Evolutionary conservation across 768 basidiomycete species (phyloP).

Genomic region (Russula olivacea): DNA sequence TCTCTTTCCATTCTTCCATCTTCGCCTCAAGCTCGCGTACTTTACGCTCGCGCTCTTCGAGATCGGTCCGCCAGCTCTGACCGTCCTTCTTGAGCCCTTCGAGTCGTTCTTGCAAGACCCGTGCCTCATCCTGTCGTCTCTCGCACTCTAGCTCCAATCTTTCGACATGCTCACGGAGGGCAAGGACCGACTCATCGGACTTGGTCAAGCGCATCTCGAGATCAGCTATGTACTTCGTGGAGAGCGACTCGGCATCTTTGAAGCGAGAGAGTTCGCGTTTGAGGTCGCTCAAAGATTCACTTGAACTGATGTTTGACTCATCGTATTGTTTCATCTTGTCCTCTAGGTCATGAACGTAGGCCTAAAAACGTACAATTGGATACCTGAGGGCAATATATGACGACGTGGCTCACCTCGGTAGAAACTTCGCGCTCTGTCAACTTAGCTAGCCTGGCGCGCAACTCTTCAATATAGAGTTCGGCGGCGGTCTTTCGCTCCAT

Average conservation of each 20-base stretch:
- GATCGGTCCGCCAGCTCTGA: constrained; percentile 75
- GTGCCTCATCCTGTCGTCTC: constrained; percentile 65
- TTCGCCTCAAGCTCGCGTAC: constrained; percentile 72
- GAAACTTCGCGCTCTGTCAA: constrained; percentile 83
- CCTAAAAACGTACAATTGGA: constrained; percentile 42
- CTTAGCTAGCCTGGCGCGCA: constrained; percentile 73
- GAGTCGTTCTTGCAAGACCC: constrained; percentile 62
- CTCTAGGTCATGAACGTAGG: constrained; percentile 90
- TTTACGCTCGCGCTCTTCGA: constrained; percentile 75
- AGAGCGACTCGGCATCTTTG: constrained; percentile 68
- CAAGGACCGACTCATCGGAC: constrained; percentile 70
- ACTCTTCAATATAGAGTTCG: constrained; percentile 83
- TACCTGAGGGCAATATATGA: constrained; percentile 8
- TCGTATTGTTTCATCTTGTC: constrained; percentile 83
- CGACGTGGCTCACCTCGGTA: constrained; percentile 62
- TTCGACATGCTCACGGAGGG: constrained; percentile 66
- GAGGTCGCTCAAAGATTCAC: constrained; percentile 75
- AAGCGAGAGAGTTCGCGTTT: constrained; percentile 74
- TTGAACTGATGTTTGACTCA: constrained; percentile 70
- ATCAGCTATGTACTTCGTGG: constrained; percentile 75
- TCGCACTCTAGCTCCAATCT: constrained; percentile 71
- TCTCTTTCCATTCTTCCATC: constrained; percentile 73
- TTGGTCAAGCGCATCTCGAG: constrained; percentile 76
- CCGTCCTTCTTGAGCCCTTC: constrained; percentile 65
- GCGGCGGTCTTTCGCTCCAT: constrained; percentile 68